phyloP scores from a whole-genome alignment of 1,284 basidiomycete species.

The Ceratobasidium sp. region DNA sequence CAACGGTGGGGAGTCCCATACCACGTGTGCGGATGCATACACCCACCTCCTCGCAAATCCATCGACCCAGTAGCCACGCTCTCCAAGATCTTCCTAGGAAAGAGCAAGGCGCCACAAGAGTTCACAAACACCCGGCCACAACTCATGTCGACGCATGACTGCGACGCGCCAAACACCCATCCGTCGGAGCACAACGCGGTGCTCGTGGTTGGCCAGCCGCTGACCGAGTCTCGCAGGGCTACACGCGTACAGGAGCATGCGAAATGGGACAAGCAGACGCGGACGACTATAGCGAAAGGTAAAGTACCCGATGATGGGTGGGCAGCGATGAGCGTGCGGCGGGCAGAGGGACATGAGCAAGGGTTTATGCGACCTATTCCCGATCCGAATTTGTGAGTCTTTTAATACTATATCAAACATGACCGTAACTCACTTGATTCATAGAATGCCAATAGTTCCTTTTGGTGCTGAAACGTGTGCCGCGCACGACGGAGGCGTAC shows the following conservation, averaged over 20 bases:
- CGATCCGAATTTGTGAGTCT: constrained; percentile 25
- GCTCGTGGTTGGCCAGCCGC: constrained; percentile 43
- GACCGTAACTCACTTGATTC: not conserved
- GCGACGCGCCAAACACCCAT: constrained; percentile 51
- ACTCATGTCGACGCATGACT: constrained; percentile 46
- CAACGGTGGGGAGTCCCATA: constrained; percentile 43
- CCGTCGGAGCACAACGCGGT: constrained; percentile 53
- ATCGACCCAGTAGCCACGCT: constrained; percentile 29
- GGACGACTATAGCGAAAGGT: constrained; percentile 1
- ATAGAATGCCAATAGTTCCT: constrained; percentile 22
- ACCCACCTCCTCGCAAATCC: constrained; percentile 24
- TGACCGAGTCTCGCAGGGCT: constrained; percentile 3
- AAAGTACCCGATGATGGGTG: constrained; percentile 33
- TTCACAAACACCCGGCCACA: constrained; percentile 49
- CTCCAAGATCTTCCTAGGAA: constrained; percentile 27
- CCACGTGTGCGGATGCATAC: constrained; percentile 49
- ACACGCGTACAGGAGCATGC: not conserved
- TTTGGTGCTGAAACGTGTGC: constrained; percentile 41
- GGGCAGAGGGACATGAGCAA: constrained; percentile 13
- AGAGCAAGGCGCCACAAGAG: constrained; percentile 29
- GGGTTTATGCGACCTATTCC: constrained; percentile 38
- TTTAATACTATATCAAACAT: not conserved
- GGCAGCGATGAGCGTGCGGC: constrained; percentile 12
- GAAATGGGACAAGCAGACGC: constrained; percentile 27
- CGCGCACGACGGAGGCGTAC: constrained; percentile 34